Evolutionary conservation across 2,329 filamentous ascomycete species (phyloP), one percentile per base, ranked within the genome.

Genomic region (Curvularia sp.): DNA sequence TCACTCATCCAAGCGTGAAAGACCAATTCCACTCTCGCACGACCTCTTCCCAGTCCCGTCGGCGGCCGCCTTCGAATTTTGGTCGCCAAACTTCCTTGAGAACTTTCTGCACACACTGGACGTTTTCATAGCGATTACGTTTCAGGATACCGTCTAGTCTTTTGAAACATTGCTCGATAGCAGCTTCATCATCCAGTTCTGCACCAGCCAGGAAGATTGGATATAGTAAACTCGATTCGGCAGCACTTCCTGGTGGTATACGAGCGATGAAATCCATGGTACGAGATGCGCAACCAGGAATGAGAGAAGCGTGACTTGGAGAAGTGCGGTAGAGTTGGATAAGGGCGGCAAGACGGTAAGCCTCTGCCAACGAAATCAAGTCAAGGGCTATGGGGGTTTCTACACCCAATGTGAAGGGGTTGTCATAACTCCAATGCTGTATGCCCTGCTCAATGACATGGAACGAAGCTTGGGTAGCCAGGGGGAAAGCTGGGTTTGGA

Each of bases 131-230:
- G 7, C 66, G 64, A 48, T 76, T 75, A n/a, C 73, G 61, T 7
- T 68, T 65, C 30, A 74, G 72, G 10, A 76, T 75, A 2, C 67
- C 68, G 27, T 69, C 69, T 7, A 76, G 60, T 38, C 74, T 58
- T 46, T 69, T 65, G 15, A 67, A 70, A 46, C 73, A 73, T n/a
- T 59, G 66, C 9, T 70, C 63, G 13, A 73, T 75, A 6, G 73
- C 70, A 1, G 59, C 32, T 45, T 72, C 70, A 23, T 67, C 66
- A 7, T 71, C 66, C 12, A 76, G 55, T 46, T 76, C 74, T 32
- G 74, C 72, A 2, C 73, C 74, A 28, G 72, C 74, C 19, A 76
- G 62, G 48, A 76, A 75, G n/a, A 76, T 71, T 2, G 74, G 74
- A 45, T 75, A 76, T 3, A 76, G 60, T 50, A 76, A 47, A 50